These are phyloP conservation scores for Cucumis cinereus DNA, from an alignment of 306 rosid genomes.

Conservation along the genomic window DNA sequence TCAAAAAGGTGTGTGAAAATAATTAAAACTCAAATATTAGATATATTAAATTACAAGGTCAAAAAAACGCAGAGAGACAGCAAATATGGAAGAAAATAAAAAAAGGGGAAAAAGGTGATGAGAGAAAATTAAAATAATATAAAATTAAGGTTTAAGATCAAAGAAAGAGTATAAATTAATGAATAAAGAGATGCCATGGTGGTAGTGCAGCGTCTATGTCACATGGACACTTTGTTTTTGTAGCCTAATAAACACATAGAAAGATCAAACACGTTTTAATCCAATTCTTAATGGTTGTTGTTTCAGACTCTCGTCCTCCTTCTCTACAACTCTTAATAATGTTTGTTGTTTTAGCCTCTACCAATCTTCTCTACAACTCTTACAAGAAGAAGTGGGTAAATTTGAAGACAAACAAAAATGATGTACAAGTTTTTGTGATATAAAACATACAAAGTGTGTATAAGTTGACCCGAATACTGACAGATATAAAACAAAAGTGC, in stretches of 20 bases:
- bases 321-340: too few species aligned
- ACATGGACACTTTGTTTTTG: neutral
- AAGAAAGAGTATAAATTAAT: neutral
- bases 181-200: neutral
- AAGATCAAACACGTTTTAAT: neutral
- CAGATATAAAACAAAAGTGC: too few species aligned
- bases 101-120: neutral
- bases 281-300: neutral
- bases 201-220: neutral
- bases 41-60: neutral
- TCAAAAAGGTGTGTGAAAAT: neutral
- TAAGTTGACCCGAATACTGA: too few species aligned
- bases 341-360: too few species aligned
- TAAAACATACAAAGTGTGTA: too few species aligned
- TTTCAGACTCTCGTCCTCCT: constrained; percentile 1
- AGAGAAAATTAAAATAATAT: neutral
- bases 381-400: too few species aligned
- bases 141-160: neutral
- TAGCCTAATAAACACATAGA: neutral
- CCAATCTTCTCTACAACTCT: too few species aligned
- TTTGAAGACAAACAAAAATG: too few species aligned
- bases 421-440: too few species aligned
- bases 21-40: neutral
- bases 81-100: neutral
- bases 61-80: neutral